These are phyloP conservation scores for Adansonia gregorii DNA, from an alignment of 441 rosid species.

Conservation along the genomic window DNA sequence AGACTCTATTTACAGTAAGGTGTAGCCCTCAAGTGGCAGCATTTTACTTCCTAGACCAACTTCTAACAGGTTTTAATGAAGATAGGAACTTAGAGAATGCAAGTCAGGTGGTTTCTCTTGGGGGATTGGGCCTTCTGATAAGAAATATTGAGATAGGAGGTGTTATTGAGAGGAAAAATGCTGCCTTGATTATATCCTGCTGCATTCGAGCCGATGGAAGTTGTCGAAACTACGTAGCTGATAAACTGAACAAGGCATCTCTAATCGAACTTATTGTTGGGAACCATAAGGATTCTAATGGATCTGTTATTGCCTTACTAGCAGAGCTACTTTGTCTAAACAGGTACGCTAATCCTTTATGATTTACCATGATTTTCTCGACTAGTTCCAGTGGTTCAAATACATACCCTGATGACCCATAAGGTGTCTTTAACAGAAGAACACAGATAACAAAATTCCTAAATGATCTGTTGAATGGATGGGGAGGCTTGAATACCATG, in stretches of 20 bases:
- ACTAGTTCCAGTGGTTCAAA: neutral
- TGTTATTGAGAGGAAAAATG: conserved; percentile 42
- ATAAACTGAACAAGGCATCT: conserved; percentile 44
- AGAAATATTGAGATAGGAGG: conserved; percentile 42
- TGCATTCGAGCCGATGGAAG: conserved; percentile 53
- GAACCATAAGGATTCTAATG: conserved; percentile 34
- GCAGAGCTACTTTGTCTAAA: conserved; percentile 51
- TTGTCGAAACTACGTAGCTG: conserved; percentile 55
- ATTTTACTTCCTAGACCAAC: conserved; percentile 57
- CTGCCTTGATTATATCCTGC: conserved; percentile 44
- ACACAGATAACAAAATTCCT: conserved; percentile 42
- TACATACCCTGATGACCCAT: conserved; percentile 18
- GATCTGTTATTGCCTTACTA: conserved; percentile 41
- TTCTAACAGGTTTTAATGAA: conserved; percentile 61
- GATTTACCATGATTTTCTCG: neutral
- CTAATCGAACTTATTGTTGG: conserved; percentile 56
- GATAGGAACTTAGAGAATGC: conserved; percentile 67
- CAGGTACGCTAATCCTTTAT: conserved; percentile 39
- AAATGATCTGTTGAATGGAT: conserved; percentile 43
- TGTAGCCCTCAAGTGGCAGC: conserved; percentile 62
- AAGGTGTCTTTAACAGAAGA: conserved; percentile 41
- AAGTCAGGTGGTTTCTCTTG: conserved; percentile 50
- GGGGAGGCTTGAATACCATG: conserved; percentile 54
- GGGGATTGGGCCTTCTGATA: conserved; percentile 53
- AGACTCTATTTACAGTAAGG: conserved; percentile 54